A percentile compares a stretch with the other conserved stretches of the same genome.
phyloP scores from a whole-genome alignment of 768 basidiomycete species.

The Sporobolomyces roseus region DNA sequence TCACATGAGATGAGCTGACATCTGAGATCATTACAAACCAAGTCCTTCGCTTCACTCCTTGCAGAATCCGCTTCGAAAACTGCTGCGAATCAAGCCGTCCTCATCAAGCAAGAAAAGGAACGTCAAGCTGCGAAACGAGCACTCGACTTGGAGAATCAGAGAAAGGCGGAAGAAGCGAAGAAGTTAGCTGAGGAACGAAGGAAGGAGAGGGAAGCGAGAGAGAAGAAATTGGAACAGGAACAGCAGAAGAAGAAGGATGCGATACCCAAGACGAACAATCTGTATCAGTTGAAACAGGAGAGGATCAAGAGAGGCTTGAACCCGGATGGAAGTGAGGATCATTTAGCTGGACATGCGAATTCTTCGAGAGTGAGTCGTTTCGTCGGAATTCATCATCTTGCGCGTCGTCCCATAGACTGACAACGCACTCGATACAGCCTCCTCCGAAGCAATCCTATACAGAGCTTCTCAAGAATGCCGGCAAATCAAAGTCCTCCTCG shows the following conservation, averaged over 20 bases:
- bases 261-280: constrained; percentile 38
- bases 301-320: constrained; percentile 33
- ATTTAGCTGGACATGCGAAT: constrained; percentile 4
- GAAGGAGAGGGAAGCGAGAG: constrained; percentile 28
- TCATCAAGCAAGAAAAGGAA: constrained; percentile 20
- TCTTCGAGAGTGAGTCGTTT: background rate
- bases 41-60: constrained; percentile 26
- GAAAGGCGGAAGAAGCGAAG: constrained; percentile 16
- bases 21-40: too few species aligned
- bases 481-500: background rate
- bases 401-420: background rate
- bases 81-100: constrained; percentile 23
- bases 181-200: constrained; percentile 5
- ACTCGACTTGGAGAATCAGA: constrained; percentile 1
- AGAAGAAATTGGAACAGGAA: constrained; percentile 5
- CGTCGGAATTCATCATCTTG: background rate
- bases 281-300: constrained; percentile 36
- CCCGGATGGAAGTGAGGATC: constrained; percentile 40
- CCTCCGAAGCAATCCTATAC: background rate
- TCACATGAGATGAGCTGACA: too few species aligned
- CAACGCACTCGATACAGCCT: background rate
- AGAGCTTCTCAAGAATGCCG: background rate
- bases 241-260: background rate
- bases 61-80: constrained; percentile 2
- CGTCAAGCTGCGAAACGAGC: constrained; percentile 1